Evolutionary conservation across 805 yeast species (phyloP).

Genomic region (Candida piceae): DNA sequence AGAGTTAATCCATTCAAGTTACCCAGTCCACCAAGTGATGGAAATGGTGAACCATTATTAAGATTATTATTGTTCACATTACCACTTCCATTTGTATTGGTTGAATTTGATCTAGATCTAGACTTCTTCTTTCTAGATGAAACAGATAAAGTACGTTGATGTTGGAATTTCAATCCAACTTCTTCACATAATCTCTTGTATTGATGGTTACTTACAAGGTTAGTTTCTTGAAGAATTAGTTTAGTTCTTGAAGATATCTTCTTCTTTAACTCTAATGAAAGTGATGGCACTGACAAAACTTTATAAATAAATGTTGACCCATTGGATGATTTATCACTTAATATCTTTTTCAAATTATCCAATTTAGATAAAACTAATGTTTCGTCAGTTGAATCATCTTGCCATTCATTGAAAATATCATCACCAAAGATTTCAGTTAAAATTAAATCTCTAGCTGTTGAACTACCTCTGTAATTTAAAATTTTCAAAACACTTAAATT

Average conservation of each 20-base stretch:
- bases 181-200: slow-evolving; percentile 88
- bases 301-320: slow-evolving; percentile 79
- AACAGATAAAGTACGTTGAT: slow-evolving; percentile 18
- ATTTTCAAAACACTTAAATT: slow-evolving; percentile 77
- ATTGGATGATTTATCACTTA: slow-evolving; percentile 56
- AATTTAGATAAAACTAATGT: slow-evolving; percentile 14
- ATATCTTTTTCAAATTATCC: slow-evolving; percentile 39
- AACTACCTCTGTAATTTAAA: slow-evolving; percentile 62
- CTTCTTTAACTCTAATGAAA: slow-evolving; percentile 52
- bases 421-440: slow-evolving; percentile 64
- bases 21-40: background rate
- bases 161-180: slow-evolving; percentile 56
- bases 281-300: slow-evolving; percentile 65
- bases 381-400: slow-evolving; percentile 12
- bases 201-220: slow-evolving; percentile 55
- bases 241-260: slow-evolving; percentile 59
- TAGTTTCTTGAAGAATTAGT: slow-evolving; percentile 53
- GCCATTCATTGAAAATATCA: slow-evolving; percentile 18
- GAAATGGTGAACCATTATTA: background rate
- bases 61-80: background rate
- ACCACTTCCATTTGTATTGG: slow-evolving; percentile 12
- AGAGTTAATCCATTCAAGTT: background rate
- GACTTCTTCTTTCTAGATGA: slow-evolving; percentile 22
- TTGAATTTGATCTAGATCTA: slow-evolving; percentile 25
- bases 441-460: slow-evolving; percentile 53